Percentiles rank a stretch among this genome's conserved stretches.
Evolutionary conservation across 257 asterid species (phyloP).

Genomic region (Solanum sitiens): DNA sequence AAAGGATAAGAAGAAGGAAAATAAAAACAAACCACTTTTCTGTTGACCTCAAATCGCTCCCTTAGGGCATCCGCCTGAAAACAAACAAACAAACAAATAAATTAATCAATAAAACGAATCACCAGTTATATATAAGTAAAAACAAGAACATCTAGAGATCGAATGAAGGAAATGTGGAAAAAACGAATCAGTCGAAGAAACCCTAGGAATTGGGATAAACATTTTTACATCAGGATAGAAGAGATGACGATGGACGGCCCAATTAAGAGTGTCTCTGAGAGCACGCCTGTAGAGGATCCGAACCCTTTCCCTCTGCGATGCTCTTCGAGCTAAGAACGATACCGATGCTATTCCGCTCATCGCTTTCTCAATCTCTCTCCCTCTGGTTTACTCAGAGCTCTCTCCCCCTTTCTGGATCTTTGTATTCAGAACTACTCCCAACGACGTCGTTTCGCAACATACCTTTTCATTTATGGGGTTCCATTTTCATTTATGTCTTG

Average conservation of each 20-base stretch:
- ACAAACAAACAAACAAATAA: neutral
- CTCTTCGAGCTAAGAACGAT: slow-evolving; percentile 82
- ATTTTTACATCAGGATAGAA: slow-evolving; percentile 68
- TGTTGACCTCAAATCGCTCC: slow-evolving; percentile 72
- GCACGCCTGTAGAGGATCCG: slow-evolving; percentile 89
- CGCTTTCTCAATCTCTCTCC: slow-evolving; percentile 6
- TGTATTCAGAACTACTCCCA: neutral
- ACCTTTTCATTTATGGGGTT: neutral
- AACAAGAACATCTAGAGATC: neutral
- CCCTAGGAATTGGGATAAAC: slow-evolving; percentile 15
- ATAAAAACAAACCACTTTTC: slow-evolving; percentile 42
- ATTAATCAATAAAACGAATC: neutral
- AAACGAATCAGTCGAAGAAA: slow-evolving; percentile 21
- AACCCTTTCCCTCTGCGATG: slow-evolving; percentile 93
- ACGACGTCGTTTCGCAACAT: neutral
- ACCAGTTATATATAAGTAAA: neutral
- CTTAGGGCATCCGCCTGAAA: slow-evolving; percentile 78
- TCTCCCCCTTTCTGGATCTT: neutral
- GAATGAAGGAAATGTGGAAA: neutral
- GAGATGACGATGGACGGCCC: slow-evolving; percentile 99
- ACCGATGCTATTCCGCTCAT: slow-evolving; percentile 57
- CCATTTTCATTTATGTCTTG: neutral
- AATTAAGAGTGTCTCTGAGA: slow-evolving; percentile 91
- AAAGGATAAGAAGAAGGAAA: neutral
- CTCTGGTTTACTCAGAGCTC: neutral